Evolutionary conservation across 176 grass and related monocot genomes (phyloP).

Genomic region (Triticum urartu): DNA sequence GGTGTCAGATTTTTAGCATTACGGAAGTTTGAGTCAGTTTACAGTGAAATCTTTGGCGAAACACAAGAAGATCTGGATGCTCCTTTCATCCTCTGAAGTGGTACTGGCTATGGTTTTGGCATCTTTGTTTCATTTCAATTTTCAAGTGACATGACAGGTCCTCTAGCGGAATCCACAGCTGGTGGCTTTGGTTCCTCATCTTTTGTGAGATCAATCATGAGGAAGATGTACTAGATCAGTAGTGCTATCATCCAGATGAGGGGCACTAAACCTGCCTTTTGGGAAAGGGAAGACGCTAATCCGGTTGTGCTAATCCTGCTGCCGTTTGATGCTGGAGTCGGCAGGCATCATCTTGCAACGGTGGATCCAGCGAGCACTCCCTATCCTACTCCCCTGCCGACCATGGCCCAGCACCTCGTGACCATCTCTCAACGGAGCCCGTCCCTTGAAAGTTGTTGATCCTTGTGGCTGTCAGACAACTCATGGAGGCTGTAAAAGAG

Average conservation of each 20-base stretch:
- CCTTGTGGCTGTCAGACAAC: background rate
- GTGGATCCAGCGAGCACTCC: background rate
- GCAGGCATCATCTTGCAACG: background rate
- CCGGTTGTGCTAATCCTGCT: no score
- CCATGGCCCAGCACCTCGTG: background rate
- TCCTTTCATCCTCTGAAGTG: background rate
- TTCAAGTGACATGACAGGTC: background rate
- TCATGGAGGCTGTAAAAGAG: background rate
- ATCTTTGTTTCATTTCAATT: background rate
- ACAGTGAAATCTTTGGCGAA: background rate
- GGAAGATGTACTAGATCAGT: background rate
- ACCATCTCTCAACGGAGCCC: background rate
- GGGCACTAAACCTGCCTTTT: background rate
- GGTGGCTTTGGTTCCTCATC: background rate
- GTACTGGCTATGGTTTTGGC: background rate
- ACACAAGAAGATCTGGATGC: background rate
- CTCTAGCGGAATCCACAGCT: background rate
- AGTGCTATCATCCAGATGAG: background rate
- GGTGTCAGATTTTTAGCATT: no score
- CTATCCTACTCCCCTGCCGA: background rate
- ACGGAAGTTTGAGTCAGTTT: background rate
- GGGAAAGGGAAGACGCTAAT: no score
- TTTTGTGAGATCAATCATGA: slow-evolving; percentile 15
- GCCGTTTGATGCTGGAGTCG: no score
- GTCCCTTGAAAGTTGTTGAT: background rate